phyloP scores from a whole-genome alignment of 495 filamentous ascomycete genomes.

The Lepidopterella palustris region DNA sequence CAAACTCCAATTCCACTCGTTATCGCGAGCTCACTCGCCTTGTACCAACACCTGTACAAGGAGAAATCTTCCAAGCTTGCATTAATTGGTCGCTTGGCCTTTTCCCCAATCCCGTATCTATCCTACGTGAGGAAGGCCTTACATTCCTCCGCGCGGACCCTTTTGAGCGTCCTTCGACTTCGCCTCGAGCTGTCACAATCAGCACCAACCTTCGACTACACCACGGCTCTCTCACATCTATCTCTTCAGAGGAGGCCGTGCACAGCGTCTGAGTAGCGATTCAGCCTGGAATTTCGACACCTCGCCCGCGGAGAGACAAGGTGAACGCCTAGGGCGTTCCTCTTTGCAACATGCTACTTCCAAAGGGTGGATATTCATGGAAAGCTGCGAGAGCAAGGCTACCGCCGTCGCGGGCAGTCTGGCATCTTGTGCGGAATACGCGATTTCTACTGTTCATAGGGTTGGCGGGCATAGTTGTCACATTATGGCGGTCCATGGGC shows the following conservation, averaged over 20 bases:
- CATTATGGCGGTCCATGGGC: slow-evolving; percentile 86
- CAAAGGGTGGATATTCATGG: slow-evolving; percentile 87
- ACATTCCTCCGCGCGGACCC: neutral
- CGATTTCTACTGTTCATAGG: slow-evolving; percentile 72
- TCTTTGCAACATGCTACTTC: slow-evolving; percentile 56
- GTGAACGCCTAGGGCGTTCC: slow-evolving; percentile 9
- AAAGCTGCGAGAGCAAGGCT: slow-evolving; percentile 78
- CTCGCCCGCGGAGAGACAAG: neutral
- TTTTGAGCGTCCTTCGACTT: neutral
- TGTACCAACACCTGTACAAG: no score
- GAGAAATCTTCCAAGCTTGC: no score
- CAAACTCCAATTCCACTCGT: neutral
- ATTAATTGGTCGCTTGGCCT: no score
- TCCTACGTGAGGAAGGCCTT: neutral
- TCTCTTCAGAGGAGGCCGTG: no score
- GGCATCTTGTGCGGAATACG: slow-evolving; percentile 68
- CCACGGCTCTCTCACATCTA: neutral
- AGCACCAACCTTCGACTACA: neutral
- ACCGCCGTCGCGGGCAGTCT: slow-evolving; percentile 74
- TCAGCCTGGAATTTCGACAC: neutral
- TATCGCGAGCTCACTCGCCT: neutral
- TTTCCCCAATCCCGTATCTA: no score
- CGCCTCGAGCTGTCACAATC: neutral
- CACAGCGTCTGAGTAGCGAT: neutral
- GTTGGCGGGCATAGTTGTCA: slow-evolving; percentile 62